Base-by-base conservation (phyloP, 2,329 filamentous ascomycete genomes). In the Tolypocladium ophioglossoides region DNA sequence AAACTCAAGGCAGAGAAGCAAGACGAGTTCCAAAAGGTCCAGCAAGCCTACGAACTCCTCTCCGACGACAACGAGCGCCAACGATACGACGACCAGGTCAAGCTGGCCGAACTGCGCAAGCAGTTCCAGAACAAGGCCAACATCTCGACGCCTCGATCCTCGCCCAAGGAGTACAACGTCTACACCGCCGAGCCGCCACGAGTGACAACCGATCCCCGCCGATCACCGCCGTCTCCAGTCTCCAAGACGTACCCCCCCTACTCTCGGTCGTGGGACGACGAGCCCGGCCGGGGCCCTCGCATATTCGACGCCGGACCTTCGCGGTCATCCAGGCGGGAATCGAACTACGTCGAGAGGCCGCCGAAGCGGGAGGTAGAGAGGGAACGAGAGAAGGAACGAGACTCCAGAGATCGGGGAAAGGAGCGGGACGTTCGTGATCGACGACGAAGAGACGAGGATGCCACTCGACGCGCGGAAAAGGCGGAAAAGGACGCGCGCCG, bases 31-130 rank as follows among this genome's bases (percentile, higher is more conserved):
- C 91, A 96, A 71, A 85, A 84, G 67, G 89, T 97, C 37, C 91
- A 96, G 69, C 83, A 91, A 63, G 91, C 94, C 51, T 99, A 96
- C 71, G 94, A 97, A 71, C 77, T 94, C 34, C 81, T 99, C 57
- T 88, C 83, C 64, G 86, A 96, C 66, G 87, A 92, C 32, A 77
- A 74, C 8, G 83, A 85, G 66, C 78, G 89, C 56, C 71, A 75
- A 55, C 83, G 84, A 61, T 96, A 96, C 69, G 90, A 97, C 70
- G 84, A 90, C 52, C 80, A 85, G 66, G 76, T 86, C 57, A 83
- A 78, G 63, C 70, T 91, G 58, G 82, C 80, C 51, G 82, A 85
- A 66, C 72, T 89, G 63, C 79, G 79, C 66, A 82, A 80, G 69
- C 71, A 80, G 61, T 64, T 73, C 58, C 63, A 73, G 62, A 67